Percentiles rank a stretch among this genome's conserved stretches.
These are phyloP conservation scores for Miscanthus lutarioriparius DNA, from an alignment of 176 grass and related monocot genomes.

Conservation along the genomic window DNA sequence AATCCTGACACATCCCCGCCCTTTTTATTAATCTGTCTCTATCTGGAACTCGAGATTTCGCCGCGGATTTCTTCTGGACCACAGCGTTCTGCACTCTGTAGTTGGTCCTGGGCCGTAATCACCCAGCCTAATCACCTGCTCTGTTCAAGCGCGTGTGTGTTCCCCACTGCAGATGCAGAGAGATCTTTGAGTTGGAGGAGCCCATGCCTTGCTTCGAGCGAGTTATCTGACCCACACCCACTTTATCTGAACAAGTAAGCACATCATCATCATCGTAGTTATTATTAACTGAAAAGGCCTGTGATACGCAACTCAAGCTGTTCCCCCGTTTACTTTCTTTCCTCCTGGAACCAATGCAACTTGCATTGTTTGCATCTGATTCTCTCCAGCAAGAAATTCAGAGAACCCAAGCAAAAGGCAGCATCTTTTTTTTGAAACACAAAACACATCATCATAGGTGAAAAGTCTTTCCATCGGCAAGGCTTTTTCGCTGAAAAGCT, in stretches of 20 bases:
- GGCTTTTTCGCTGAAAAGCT: constrained; percentile 15
- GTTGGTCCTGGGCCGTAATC: neutral
- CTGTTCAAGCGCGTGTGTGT: neutral
- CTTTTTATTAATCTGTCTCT: constrained; percentile 31
- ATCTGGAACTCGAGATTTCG: constrained; percentile 37
- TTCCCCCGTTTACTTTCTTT: neutral
- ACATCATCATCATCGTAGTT: neutral
- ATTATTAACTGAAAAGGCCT: constrained; percentile 1
- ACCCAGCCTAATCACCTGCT: constrained; percentile 5
- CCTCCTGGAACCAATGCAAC: neutral
- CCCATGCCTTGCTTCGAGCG: neutral
- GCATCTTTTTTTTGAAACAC: neutral
- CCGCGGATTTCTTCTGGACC: constrained; percentile 50
- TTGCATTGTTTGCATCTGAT: neutral
- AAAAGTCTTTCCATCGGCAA: constrained; percentile 16
- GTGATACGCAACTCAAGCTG: constrained; percentile 2
- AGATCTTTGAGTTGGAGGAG: neutral
- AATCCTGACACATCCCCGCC: constrained; percentile 37
- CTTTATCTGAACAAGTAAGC: neutral
- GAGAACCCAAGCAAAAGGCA: neutral
- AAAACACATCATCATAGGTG: neutral
- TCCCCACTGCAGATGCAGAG: neutral
- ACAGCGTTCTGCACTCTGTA: neutral
- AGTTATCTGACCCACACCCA: neutral
- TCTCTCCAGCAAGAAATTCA: neutral